Percentiles rank a stretch among this genome's conserved stretches.
Evolutionary conservation across 2,329 filamentous ascomycete genomes (phyloP).

Genomic region (Cladophialophora psammophila): DNA sequence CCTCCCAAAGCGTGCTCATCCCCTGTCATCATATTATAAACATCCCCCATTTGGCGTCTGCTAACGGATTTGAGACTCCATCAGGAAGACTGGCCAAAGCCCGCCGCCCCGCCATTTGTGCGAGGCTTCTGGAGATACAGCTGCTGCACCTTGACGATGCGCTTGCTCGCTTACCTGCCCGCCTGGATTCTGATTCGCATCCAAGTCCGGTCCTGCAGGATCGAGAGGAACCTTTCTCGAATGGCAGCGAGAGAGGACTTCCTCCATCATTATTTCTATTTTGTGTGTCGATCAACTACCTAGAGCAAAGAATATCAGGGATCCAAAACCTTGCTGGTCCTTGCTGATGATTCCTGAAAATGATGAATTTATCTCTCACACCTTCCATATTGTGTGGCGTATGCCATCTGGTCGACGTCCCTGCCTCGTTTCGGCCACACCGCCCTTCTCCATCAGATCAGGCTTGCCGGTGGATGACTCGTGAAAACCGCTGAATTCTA

Average conservation of each 20-base stretch:
- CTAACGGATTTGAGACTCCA: conserved; percentile 4
- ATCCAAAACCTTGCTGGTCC: not conserved
- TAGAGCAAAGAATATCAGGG: not conserved
- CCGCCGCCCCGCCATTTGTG: conserved; percentile 1
- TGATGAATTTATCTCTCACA: not conserved
- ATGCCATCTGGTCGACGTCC: not conserved
- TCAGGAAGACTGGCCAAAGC: not conserved
- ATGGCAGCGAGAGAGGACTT: not conserved
- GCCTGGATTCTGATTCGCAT: not conserved
- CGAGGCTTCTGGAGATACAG: not conserved
- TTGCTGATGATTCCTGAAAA: too few species aligned
- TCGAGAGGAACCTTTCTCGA: not conserved
- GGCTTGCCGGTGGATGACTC: too few species aligned
- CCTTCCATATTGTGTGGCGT: not conserved
- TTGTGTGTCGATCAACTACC: not conserved
- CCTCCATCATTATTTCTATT: conserved; percentile 11
- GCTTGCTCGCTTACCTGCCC: not conserved
- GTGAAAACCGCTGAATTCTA: too few species aligned
- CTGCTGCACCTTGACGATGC: not conserved
- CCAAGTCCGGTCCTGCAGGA: conserved; percentile 1
- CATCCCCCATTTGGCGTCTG: conserved; percentile 6
- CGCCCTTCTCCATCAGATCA: not conserved
- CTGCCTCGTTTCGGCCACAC: not conserved
- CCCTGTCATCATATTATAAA: not conserved
- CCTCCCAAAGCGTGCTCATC: not conserved